These are phyloP conservation scores for Firmiana major DNA, from an alignment of 345 rosid species.

Conservation along the genomic window DNA sequence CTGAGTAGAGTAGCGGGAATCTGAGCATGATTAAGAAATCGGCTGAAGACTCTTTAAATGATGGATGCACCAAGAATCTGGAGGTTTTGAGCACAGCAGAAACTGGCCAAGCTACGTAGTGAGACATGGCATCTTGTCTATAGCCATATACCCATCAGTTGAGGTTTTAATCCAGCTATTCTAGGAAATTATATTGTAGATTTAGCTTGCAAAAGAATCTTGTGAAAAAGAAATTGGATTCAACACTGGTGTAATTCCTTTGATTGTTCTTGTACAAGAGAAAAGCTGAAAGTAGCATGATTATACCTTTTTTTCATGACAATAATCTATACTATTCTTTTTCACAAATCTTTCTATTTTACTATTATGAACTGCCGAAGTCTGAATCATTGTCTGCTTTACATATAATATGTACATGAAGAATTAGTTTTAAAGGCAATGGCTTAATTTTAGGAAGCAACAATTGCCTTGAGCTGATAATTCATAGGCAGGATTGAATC, in stretches of 20 bases:
- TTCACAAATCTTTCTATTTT: no score
- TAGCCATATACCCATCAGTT: neutral
- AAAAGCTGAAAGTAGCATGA: neutral
- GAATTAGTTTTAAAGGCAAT: no score
- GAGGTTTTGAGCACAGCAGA: constrained; percentile 22
- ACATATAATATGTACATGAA: neutral
- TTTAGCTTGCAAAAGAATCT: constrained; percentile 8
- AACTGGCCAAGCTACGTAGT: neutral
- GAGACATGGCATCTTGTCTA: neutral
- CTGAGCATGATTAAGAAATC: neutral
- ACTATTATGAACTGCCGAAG: no score
- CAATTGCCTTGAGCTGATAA: no score
- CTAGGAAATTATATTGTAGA: neutral
- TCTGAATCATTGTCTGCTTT: no score
- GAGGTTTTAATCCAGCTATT: neutral
- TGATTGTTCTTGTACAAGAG: neutral
- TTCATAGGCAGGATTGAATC: neutral
- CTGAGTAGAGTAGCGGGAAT: neutral
- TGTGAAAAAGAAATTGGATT: constrained; percentile 1
- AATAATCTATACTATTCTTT: neutral
- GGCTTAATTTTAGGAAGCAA: no score
- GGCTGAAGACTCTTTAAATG: constrained; percentile 13
- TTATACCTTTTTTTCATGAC: neutral
- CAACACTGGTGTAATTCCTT: neutral
- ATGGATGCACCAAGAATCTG: constrained; percentile 15